Conservation (phyloP, 2,329 filamentous ascomycete genomes). For the Fusarium sp. region DNA sequence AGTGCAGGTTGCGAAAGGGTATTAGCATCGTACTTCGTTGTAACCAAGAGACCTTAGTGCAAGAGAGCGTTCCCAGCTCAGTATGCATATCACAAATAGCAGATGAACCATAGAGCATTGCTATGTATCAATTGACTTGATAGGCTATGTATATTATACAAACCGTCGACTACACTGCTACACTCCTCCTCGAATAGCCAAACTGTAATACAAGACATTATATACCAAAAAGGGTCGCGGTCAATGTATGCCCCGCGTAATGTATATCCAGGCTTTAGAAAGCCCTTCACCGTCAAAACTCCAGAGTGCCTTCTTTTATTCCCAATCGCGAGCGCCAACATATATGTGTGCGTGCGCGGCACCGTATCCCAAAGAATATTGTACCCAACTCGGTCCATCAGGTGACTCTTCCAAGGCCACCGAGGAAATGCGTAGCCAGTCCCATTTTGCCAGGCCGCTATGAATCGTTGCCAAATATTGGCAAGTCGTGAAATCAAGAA, state of each 20-base stretch:
- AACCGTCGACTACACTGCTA: conserved; percentile 8
- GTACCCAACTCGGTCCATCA: conserved; percentile 25
- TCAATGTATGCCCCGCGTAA: conserved; percentile 20
- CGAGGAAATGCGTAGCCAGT: conserved; percentile 13
- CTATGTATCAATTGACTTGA: not conserved
- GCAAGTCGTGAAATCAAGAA: conserved; percentile 45
- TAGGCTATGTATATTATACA: conserved; percentile 10
- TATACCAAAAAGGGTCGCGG: conserved; percentile 34
- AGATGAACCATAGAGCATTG: conserved; percentile 15
- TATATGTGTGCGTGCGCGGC: conserved; percentile 16
- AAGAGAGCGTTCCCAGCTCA: not conserved
- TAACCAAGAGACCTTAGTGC: not conserved
- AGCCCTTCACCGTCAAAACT: conserved; percentile 7
- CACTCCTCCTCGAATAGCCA: conserved; percentile 12
- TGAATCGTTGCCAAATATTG: conserved; percentile 31
- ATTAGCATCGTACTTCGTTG: not conserved
- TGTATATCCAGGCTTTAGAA: conserved; percentile 18
- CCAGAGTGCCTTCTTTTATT: conserved; percentile 23
- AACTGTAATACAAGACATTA: conserved; percentile 46
- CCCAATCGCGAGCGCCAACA: conserved; percentile 27
- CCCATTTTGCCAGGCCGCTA: conserved; percentile 19
- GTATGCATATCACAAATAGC: conserved; percentile 25
- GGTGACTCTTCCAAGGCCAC: conserved; percentile 24
- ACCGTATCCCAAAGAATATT: conserved; percentile 23
- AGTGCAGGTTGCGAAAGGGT: not conserved